Evolutionary conservation across 2,329 filamentous ascomycete species (phyloP), one percentile per base, ranked within the genome.

Genomic region (Scolecobasidium constrictum): DNA sequence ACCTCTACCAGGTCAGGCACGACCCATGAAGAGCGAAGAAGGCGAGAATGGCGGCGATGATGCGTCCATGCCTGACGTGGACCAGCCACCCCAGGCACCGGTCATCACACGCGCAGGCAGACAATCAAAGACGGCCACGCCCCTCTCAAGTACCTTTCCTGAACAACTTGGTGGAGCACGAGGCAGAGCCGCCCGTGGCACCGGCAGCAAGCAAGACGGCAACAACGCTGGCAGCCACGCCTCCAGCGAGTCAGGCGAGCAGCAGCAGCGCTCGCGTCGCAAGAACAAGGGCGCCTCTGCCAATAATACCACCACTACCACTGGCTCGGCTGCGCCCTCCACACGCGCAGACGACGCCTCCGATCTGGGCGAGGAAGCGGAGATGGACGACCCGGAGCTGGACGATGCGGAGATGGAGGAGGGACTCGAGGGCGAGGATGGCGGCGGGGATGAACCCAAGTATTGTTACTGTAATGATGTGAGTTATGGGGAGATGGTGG

Each of bases 401-500:
- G 55, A 55, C 21, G 58, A 60, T 18, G 54, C 53, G 22, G 59
- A 61, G 35, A 56, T 51, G 35, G 56, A 53, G 42, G 54, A 59
- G 40, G 48, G 45, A 7, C 51, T 50, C 16, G 59, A 54, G 33
- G 56, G 56, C 11, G 61, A 63, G 13, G 64, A 65, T 23, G 46
- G 47, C 9, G 60, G 61, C 39, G 60, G 52, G 18, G 53, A 77
- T 53, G 74, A 77, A 47, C 74, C 73, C 47, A 71, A 75, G 33
- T 81, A 81, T 54, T 81, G 77, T 59, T 78, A 77, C 49, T 81
- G 77, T 53, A 75, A 76, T 39, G 73, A 74, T 48, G 76, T 79
- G 28, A 75, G 70, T 48, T 79, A 78, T 53, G 77, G 77, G 15
- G 74, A 78, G 53, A 81, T 81, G 77, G 73, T 81, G 33, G 77